These are phyloP conservation scores for Meyerozyma sp. DNA, from an alignment of 1,139 yeast species.

Conservation along the genomic window DNA sequence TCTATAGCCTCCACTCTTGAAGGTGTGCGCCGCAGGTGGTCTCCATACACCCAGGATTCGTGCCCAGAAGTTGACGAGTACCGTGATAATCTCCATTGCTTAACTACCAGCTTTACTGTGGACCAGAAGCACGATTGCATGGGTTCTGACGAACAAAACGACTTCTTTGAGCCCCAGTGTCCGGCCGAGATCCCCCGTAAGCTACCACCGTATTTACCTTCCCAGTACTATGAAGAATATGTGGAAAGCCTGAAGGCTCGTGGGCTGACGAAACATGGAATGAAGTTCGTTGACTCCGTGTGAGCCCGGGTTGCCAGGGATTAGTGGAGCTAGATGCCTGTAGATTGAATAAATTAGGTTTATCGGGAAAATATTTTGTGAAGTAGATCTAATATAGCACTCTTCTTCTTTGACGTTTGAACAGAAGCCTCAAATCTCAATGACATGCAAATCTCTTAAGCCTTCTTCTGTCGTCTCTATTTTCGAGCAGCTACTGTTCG, in stretches of 20 bases:
- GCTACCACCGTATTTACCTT: neutral
- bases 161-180: slow-evolving; percentile 10
- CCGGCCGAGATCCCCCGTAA: neutral
- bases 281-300: neutral
- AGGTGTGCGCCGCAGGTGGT: slow-evolving; percentile 8
- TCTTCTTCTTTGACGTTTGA: too few species aligned
- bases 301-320: neutral
- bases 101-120: slow-evolving; percentile 20
- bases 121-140: slow-evolving; percentile 18
- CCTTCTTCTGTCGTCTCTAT: too few species aligned
- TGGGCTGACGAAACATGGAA: neutral
- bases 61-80: neutral
- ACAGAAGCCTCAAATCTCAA: too few species aligned
- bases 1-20: slow-evolving; percentile 9
- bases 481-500: too few species aligned
- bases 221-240: neutral
- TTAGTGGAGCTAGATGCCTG: too few species aligned
- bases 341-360: too few species aligned
- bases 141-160: slow-evolving; percentile 21
- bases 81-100: neutral
- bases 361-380: too few species aligned
- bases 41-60: slow-evolving; percentile 10
- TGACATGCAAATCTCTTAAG: too few species aligned
- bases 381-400: too few species aligned
- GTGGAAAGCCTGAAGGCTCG: neutral